These are phyloP conservation scores for Phalaenopsis equestris DNA, from an alignment of 106 monocot genomes.

Conservation along the genomic window DNA sequence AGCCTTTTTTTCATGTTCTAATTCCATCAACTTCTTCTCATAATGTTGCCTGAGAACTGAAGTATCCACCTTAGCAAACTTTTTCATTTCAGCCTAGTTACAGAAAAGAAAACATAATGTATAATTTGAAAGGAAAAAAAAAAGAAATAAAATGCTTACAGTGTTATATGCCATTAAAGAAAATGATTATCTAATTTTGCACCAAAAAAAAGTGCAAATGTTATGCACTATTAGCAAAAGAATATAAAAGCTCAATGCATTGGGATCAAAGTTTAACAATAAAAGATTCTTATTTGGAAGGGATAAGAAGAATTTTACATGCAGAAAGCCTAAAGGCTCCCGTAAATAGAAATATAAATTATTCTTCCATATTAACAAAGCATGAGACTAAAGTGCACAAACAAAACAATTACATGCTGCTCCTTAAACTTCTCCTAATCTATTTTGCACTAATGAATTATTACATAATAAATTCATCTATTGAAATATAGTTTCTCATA, in stretches of 20 bases:
- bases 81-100: conserved; percentile 93
- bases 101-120: conserved; percentile 3
- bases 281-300: background rate
- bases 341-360: background rate
- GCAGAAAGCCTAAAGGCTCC: background rate
- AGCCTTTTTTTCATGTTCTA: conserved; percentile 86
- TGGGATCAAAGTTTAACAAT: background rate
- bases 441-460: background rate
- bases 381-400: background rate
- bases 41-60: conserved; percentile 82
- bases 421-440: background rate
- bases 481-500: background rate
- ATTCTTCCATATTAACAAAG: background rate
- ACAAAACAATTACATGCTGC: background rate
- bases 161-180: background rate
- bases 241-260: background rate
- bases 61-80: conserved; percentile 56
- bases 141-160: background rate
- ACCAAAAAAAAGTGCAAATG: background rate
- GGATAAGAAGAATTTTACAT: background rate
- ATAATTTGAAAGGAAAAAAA: background rate
- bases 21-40: conserved; percentile 82
- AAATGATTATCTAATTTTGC: background rate
- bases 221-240: background rate
- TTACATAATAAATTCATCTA: background rate